Conservation (phyloP, 2,329 filamentous ascomycete genomes). For the Aspergillus clavatus region DNA sequence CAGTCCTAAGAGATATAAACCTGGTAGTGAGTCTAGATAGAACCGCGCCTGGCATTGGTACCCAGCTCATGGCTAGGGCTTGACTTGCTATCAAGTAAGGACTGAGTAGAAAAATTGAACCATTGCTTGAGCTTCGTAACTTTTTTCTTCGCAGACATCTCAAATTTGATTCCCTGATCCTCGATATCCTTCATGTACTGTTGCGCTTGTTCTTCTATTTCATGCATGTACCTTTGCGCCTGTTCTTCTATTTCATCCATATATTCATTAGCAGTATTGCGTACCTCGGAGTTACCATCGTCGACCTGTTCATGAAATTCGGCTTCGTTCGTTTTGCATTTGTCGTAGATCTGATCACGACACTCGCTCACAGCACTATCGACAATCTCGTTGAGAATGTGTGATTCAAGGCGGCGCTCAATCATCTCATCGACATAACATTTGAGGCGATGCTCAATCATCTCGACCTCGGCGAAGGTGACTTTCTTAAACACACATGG, state of each 20-base stretch:
- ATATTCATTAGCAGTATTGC: slow-evolving; percentile 13
- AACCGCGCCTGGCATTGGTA: slow-evolving; percentile 13
- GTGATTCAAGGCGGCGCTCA: slow-evolving; percentile 9
- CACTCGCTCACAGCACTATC: slow-evolving; percentile 11
- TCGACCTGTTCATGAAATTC: slow-evolving; percentile 16
- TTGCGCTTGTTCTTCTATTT: slow-evolving; percentile 12
- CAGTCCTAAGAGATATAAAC: not conserved
- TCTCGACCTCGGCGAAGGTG: slow-evolving; percentile 5
- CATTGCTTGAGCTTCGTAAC: slow-evolving; percentile 9
- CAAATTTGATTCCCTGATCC: slow-evolving; percentile 8
- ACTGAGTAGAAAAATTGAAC: slow-evolving; percentile 9
- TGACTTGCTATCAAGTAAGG: slow-evolving; percentile 10
- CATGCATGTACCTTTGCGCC: slow-evolving; percentile 8
- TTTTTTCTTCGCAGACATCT: slow-evolving; percentile 8
- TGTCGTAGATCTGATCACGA: slow-evolving; percentile 15
- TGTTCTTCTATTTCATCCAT: slow-evolving; percentile 11
- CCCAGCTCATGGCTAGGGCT: slow-evolving; percentile 9
- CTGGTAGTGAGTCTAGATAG: slow-evolving; percentile 11
- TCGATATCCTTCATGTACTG: slow-evolving; percentile 12
- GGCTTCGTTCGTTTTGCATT: slow-evolving; percentile 13
- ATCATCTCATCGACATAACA: slow-evolving; percentile 11
- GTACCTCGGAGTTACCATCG: slow-evolving; percentile 13
- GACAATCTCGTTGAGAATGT: slow-evolving; percentile 11
- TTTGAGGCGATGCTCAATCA: slow-evolving; percentile 12
- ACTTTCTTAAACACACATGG: slow-evolving; percentile 7